A percentile compares a stretch with the other conserved stretches of the same genome.
Evolutionary conservation across 2,329 filamentous ascomycete species (phyloP).

Genomic region (Fusarium concolor): DNA sequence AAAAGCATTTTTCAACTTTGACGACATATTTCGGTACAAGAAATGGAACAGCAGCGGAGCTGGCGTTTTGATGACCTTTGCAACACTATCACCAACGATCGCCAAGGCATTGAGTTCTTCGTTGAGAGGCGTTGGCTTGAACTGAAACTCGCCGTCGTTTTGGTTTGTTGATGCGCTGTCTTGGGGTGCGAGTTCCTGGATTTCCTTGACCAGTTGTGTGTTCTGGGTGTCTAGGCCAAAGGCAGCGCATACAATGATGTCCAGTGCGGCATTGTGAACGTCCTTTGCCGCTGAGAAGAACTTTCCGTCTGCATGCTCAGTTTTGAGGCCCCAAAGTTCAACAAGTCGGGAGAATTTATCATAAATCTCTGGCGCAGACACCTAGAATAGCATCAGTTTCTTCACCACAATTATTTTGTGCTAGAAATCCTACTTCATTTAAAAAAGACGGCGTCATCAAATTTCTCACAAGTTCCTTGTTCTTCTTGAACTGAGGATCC

Average conservation of each 20-base stretch:
- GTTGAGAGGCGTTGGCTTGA: constrained; percentile 6
- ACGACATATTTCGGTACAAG: constrained; percentile 11
- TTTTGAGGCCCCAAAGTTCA: constrained; percentile 20
- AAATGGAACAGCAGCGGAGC: constrained; percentile 16
- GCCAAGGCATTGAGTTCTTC: constrained; percentile 22
- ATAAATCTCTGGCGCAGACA: constrained; percentile 32
- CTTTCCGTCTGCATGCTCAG: background rate
- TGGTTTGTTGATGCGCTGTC: rapidly evolving
- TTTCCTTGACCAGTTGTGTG: constrained; percentile 23
- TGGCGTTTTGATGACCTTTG: constrained; percentile 21
- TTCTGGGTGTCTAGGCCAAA: constrained; percentile 12
- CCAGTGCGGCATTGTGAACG: constrained; percentile 27
- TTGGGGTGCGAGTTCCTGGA: background rate
- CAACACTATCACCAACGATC: constrained; percentile 1
- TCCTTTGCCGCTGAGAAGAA: constrained; percentile 18
- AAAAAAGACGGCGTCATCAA: constrained; percentile 32
- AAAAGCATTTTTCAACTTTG: background rate
- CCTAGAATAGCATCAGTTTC: background rate
- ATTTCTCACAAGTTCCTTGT: constrained; percentile 35
- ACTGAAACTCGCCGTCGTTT: background rate
- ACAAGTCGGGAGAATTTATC: constrained; percentile 23
- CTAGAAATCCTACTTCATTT: constrained; percentile 3
- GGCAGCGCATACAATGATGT: constrained; percentile 25
- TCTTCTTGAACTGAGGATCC: constrained; percentile 32
- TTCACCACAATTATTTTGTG: rapidly evolving